These are phyloP conservation scores for Neofusicoccum kwambonambiense DNA, from an alignment of 2,329 filamentous ascomycete species.

Conservation along the genomic window DNA sequence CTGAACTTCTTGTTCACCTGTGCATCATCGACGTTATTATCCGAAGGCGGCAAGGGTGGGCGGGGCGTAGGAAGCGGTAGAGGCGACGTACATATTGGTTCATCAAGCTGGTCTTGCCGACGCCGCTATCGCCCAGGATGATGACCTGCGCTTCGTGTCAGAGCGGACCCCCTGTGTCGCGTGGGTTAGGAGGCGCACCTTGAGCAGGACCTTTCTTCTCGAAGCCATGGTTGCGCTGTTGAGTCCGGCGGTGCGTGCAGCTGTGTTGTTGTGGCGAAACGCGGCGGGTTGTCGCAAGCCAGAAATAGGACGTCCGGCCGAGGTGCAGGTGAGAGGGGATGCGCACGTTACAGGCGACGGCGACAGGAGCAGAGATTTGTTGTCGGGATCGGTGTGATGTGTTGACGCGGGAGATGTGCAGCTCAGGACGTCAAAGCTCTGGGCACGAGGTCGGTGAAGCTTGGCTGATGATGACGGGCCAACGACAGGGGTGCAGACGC, in stretches of 20 bases:
- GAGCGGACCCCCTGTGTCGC: slow-evolving; percentile 18
- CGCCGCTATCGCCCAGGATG: slow-evolving; percentile 97
- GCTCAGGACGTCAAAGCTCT: slow-evolving; percentile 15
- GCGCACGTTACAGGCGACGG: neutral
- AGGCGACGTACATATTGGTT: slow-evolving; percentile 92
- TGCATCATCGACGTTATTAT: slow-evolving; percentile 4
- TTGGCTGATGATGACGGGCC: slow-evolving; percentile 17
- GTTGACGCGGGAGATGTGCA: slow-evolving; percentile 13
- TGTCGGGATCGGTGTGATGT: slow-evolving; percentile 16
- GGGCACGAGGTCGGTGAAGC: slow-evolving; percentile 18
- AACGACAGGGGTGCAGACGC: neutral
- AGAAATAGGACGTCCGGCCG: neutral
- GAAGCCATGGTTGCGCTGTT: slow-evolving; percentile 60
- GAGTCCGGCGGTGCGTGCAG: neutral
- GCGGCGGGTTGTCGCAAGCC: neutral
- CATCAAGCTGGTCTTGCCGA: slow-evolving; percentile 99
- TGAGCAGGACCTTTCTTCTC: slow-evolving; percentile 86
- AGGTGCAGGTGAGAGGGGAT: neutral
- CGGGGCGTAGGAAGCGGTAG: neutral
- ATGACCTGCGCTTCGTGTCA: slow-evolving; percentile 68
- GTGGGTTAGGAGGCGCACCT: slow-evolving; percentile 56
- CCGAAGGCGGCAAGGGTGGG: neutral
- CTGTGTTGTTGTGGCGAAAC: neutral
- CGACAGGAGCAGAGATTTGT: slow-evolving; percentile 8
- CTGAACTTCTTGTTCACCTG: slow-evolving; percentile 99